Percentiles rank a stretch among this genome's conserved stretches.
phyloP scores from a whole-genome alignment of 805 yeast species.

The Wickerhamomyces chambardii region DNA sequence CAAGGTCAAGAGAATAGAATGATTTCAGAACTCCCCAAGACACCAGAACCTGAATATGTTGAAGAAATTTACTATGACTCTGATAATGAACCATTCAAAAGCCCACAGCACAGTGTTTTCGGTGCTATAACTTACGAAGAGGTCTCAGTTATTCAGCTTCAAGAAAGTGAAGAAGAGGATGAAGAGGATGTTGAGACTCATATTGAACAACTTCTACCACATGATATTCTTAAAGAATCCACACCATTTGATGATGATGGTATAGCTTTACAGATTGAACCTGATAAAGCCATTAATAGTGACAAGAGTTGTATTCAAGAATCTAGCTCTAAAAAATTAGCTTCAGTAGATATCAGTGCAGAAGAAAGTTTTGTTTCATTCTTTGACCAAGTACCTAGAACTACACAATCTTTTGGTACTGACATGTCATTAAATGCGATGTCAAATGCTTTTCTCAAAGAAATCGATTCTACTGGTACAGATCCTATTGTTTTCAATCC shows the following conservation, averaged over 20 bases:
- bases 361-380: neutral
- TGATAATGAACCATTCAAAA: conserved; percentile 12
- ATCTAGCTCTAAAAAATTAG: no score
- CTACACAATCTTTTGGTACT: no score
- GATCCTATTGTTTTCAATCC: no score
- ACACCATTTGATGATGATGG: no score
- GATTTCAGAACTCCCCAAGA: no score
- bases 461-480: neutral
- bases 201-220: no score
- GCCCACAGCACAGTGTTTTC: conserved; percentile 16
- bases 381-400: neutral
- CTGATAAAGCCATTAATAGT: no score
- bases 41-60: conserved; percentile 1
- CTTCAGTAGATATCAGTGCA: neutral
- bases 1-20: neutral
- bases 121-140: conserved; percentile 9
- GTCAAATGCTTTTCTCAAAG: neutral
- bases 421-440: neutral
- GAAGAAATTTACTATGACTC: conserved; percentile 16
- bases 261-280: no score
- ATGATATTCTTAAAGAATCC: no score
- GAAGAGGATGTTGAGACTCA: conserved; percentile 7
- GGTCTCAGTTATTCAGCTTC: neutral
- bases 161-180: conserved; percentile 1
- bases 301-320: no score